Conservation (phyloP, 352 stramenopile species). For the Phytophthora tubulina region DNA sequence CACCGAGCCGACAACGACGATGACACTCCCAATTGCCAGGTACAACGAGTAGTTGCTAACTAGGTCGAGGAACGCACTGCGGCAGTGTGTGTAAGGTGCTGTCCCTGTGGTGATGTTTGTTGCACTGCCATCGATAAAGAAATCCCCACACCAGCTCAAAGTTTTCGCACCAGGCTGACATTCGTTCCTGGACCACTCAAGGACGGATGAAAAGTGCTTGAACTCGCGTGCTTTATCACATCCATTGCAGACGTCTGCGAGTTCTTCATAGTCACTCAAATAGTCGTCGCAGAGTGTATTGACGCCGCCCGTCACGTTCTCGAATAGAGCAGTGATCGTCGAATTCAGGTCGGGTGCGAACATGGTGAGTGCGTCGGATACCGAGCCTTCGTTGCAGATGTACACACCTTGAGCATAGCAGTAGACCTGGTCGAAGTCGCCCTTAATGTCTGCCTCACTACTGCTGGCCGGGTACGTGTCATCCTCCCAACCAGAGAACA, state of each 20-base stretch:
- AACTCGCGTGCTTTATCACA: slow-evolving; percentile 67
- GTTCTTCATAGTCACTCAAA: slow-evolving; percentile 39
- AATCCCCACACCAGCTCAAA: slow-evolving; percentile 74
- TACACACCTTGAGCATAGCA: slow-evolving; percentile 78
- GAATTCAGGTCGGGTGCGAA: slow-evolving; percentile 54
- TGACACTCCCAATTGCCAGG: slow-evolving; percentile 48
- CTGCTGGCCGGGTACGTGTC: slow-evolving; percentile 54
- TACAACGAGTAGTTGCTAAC: slow-evolving; percentile 50
- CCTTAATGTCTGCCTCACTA: slow-evolving; percentile 54
- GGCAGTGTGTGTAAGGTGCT: slow-evolving; percentile 61
- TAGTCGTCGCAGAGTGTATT: slow-evolving; percentile 67
- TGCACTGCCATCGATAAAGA: slow-evolving; percentile 47
- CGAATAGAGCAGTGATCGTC: slow-evolving; percentile 41
- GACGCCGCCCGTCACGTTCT: slow-evolving; percentile 58
- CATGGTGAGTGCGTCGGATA: slow-evolving; percentile 56
- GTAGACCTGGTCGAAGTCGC: slow-evolving; percentile 70
- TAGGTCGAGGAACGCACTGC: slow-evolving; percentile 53
- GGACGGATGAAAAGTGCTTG: slow-evolving; percentile 66
- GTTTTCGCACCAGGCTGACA: slow-evolving; percentile 52
- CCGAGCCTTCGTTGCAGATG: slow-evolving; percentile 67
- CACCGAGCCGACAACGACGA: slow-evolving; percentile 50
- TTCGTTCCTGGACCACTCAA: slow-evolving; percentile 85
- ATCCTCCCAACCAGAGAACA: slow-evolving; percentile 53
- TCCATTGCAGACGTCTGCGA: slow-evolving; percentile 61
- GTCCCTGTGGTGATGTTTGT: slow-evolving; percentile 40